phyloP scores from a whole-genome alignment of 257 asterid species.

The Knoxia roxburghii region DNA sequence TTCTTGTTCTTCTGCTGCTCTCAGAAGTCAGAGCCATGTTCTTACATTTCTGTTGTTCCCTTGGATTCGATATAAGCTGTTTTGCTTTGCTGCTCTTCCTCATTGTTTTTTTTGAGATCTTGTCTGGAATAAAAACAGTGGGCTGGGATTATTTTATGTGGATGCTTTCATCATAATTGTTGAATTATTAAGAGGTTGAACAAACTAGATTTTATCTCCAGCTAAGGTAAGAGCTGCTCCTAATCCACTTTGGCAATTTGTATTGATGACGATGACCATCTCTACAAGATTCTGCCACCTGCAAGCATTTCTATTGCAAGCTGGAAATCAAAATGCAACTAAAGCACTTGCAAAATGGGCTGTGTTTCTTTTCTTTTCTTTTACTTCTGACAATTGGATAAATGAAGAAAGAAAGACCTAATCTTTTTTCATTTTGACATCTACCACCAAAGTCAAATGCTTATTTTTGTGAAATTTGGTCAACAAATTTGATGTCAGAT shows the following conservation, averaged over 20 bases:
- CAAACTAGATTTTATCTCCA: not conserved
- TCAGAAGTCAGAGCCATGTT: not conserved
- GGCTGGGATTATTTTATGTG: not conserved
- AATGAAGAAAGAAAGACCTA: not conserved
- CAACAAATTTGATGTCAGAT: conserved; percentile 7
- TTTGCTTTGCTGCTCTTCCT: not conserved
- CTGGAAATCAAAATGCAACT: not conserved
- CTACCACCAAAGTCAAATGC: not conserved
- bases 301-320: not conserved
- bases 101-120: not conserved
- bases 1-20: not conserved
- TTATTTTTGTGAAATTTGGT: not conserved
- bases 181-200: not conserved
- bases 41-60: conserved; percentile 1
- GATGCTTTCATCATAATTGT: not conserved
- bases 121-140: not conserved
- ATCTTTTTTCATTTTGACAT: no score
- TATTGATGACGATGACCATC: not conserved
- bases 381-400: not conserved
- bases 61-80: conserved; percentile 6
- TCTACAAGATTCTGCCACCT: not conserved
- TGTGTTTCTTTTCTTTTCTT: not conserved
- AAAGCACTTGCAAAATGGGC: not conserved
- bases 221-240: not conserved
- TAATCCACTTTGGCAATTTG: not conserved